Conservation (phyloP, 2,329 filamentous ascomycete species). For the Cercospora beticola region DNA sequence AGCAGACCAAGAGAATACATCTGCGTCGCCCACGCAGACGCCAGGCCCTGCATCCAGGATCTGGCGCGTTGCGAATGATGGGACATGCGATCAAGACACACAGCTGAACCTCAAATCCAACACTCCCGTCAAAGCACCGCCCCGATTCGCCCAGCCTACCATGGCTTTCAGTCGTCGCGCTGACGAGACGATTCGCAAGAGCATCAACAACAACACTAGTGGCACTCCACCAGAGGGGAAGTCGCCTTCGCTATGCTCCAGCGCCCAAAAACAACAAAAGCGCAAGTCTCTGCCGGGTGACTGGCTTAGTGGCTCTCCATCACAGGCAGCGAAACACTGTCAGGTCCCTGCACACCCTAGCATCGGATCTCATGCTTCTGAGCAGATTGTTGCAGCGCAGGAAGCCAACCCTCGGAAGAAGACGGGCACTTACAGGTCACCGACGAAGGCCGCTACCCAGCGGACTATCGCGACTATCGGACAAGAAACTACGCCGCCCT, state of each 20-base stretch:
- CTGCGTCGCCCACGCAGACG: neutral
- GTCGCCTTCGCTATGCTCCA: slow-evolving; percentile 19
- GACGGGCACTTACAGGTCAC: slow-evolving; percentile 36
- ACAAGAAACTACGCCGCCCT: slow-evolving; percentile 14
- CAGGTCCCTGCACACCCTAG: neutral
- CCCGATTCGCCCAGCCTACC: slow-evolving; percentile 37
- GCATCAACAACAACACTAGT: slow-evolving; percentile 11
- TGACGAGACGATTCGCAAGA: slow-evolving; percentile 30
- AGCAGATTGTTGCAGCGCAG: neutral
- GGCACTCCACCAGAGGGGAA: slow-evolving; percentile 23
- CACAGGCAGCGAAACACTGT: neutral
- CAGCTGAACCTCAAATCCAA: neutral
- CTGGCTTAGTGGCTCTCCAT: slow-evolving; percentile 25
- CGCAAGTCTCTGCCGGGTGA: slow-evolving; percentile 32
- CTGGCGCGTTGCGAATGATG: neutral
- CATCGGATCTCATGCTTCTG: neutral
- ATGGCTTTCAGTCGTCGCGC: slow-evolving; percentile 29
- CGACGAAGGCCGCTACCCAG: slow-evolving; percentile 33
- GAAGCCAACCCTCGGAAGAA: slow-evolving; percentile 29
- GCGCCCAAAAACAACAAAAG: slow-evolving; percentile 27
- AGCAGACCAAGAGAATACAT: neutral
- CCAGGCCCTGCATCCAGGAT: neutral
- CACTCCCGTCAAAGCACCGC: slow-evolving; percentile 7
- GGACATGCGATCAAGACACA: neutral
- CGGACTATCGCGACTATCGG: slow-evolving; percentile 31